Conservation (phyloP, 1,284 basidiomycete species). For the Microbotryomycetes sp. region DNA sequence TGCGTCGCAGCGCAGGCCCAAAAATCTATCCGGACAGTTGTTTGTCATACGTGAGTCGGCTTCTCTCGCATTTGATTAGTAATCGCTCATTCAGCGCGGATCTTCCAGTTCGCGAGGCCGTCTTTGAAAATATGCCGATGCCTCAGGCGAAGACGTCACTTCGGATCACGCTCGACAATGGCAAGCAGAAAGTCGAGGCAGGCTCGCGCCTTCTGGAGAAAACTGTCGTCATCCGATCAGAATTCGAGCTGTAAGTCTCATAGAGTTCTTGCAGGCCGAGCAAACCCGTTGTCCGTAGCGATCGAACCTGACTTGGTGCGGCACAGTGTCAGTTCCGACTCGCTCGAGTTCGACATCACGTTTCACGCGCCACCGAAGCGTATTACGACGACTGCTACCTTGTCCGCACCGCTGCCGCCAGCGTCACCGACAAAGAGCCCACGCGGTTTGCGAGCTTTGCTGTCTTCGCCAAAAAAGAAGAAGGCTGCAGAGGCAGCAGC, state of each 20-base stretch:
- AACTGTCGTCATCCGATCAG: constrained; percentile 50
- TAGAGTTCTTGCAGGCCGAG: not conserved
- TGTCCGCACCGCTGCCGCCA: constrained; percentile 8
- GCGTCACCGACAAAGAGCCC: constrained; percentile 21
- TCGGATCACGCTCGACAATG: constrained; percentile 90
- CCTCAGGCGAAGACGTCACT: constrained; percentile 65
- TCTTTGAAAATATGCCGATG: constrained; percentile 62
- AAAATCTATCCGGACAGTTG: constrained; percentile 58
- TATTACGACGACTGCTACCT: constrained; percentile 55
- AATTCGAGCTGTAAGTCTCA: constrained; percentile 76
- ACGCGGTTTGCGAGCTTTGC: constrained; percentile 16
- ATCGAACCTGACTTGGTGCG: not conserved
- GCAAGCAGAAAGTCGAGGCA: constrained; percentile 91
- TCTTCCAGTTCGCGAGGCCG: constrained; percentile 68
- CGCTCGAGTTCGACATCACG: constrained; percentile 73
- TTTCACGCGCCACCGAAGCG: constrained; percentile 13
- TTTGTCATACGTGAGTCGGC: constrained; percentile 70
- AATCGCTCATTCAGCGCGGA: not conserved
- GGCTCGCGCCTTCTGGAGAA: constrained; percentile 61
- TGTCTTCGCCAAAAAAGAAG: constrained; percentile 31
- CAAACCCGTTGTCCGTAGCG: not conserved
- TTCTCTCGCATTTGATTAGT: not conserved
- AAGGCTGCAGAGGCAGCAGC: not conserved
- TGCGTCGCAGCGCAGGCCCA: not conserved
- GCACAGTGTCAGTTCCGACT: constrained; percentile 69